Percentiles rank a stretch among this genome's conserved stretches.
Conservation (phyloP, 2,329 filamentous ascomycete genomes). For the Basipetospora chlamydospora region DNA sequence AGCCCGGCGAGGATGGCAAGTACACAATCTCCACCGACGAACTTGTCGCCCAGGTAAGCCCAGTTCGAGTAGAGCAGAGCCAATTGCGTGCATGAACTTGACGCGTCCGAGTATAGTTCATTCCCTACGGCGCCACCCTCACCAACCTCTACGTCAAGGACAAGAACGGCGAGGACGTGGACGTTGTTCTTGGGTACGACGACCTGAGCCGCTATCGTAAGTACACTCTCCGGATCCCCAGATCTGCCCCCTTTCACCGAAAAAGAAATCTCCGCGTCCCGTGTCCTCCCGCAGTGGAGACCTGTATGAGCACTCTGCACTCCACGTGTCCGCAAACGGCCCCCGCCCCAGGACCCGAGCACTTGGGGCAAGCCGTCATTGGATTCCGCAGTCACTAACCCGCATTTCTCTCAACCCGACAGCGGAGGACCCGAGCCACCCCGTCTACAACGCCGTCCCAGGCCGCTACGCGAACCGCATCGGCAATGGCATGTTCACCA, state of each 20-base stretch:
- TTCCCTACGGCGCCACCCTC: constrained; percentile 45
- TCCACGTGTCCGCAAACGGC: too few relatives aligned
- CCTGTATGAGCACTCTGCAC: too few relatives aligned
- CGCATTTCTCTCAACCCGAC: too few relatives aligned
- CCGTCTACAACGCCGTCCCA: constrained; percentile 46
- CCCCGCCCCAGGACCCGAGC: too few relatives aligned
- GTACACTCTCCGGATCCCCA: not conserved
- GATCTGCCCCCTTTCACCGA: not conserved
- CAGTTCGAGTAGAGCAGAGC: too few relatives aligned
- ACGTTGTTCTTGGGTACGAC: constrained; percentile 50
- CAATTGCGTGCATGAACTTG: too few relatives aligned
- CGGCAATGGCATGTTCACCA: constrained; percentile 39
- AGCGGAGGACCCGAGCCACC: constrained; percentile 34
- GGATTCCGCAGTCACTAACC: too few relatives aligned
- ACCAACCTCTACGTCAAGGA: constrained; percentile 50
- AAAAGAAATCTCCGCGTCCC: too few relatives aligned
- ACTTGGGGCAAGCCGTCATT: too few relatives aligned
- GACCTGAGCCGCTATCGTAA: constrained; percentile 41
- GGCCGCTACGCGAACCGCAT: constrained; percentile 52
- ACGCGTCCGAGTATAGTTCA: constrained; percentile 22
- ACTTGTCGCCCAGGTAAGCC: constrained; percentile 1
- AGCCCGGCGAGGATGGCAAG: constrained; percentile 17
- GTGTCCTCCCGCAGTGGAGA: too few relatives aligned
- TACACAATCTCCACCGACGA: constrained; percentile 20
- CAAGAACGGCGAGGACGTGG: constrained; percentile 44